phyloP scores from a whole-genome alignment of 805 yeast species.

The Saccharomyces eubayanus region DNA sequence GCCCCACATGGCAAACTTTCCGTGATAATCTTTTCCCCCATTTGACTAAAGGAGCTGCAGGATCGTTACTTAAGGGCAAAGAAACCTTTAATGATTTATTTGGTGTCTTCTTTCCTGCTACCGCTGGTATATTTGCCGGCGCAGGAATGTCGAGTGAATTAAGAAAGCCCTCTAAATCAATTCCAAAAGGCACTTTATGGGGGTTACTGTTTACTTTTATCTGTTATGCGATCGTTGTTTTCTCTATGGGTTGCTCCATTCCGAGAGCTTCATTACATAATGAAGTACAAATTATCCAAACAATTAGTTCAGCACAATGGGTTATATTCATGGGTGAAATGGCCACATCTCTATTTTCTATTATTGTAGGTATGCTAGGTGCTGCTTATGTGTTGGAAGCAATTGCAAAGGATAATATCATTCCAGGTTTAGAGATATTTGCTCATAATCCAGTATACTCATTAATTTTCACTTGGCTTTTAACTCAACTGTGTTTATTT shows the following conservation, averaged over 20 bases:
- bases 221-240: constrained; percentile 70
- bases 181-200: constrained; percentile 88
- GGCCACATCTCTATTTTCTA: constrained; percentile 84
- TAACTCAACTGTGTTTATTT: constrained; percentile 78
- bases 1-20: constrained; percentile 62
- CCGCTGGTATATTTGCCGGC: constrained; percentile 97
- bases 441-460: constrained; percentile 60
- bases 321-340: constrained; percentile 81
- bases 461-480: constrained; percentile 65
- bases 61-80: constrained; percentile 50
- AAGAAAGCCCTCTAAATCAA: constrained; percentile 73
- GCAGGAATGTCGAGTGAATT: constrained; percentile 98
- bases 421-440: constrained; percentile 69
- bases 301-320: constrained; percentile 59
- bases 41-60: constrained; percentile 88
- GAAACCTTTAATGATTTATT: constrained; percentile 81
- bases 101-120: constrained; percentile 96
- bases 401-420: constrained; percentile 74
- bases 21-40: constrained; percentile 62
- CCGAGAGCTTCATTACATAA: constrained; percentile 69
- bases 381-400: constrained; percentile 90
- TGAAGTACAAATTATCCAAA: constrained; percentile 81
- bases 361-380: constrained; percentile 91
- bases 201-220: constrained; percentile 73
- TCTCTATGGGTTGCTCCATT: constrained; percentile 69